phyloP scores from a whole-genome alignment of 2,329 filamentous ascomycete species.

The Mycosphaerella arachidis region DNA sequence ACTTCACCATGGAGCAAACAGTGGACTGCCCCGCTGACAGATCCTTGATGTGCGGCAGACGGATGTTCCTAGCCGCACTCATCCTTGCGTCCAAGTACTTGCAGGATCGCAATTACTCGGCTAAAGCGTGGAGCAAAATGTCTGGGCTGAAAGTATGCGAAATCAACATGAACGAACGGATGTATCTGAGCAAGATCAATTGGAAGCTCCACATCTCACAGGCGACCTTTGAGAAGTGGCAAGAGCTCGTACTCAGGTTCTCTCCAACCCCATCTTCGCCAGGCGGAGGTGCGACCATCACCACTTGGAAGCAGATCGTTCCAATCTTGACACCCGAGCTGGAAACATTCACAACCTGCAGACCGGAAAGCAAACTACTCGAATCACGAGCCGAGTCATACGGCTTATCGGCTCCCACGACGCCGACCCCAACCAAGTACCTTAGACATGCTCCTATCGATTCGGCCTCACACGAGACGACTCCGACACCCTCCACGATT shows the following conservation, averaged over 20 bases:
- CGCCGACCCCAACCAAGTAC: constrained; percentile 22
- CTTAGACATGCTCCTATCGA: constrained; percentile 17
- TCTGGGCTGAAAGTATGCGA: constrained; percentile 89
- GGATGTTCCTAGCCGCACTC: constrained; percentile 93
- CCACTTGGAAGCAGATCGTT: constrained; percentile 47
- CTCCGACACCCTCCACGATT: constrained; percentile 39
- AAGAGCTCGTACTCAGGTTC: constrained; percentile 81
- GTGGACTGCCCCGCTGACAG: constrained; percentile 67
- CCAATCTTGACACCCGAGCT: constrained; percentile 55
- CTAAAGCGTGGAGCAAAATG: constrained; percentile 97
- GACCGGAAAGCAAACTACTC: neutral
- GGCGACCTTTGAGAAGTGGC: constrained; percentile 85
- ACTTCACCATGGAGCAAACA: constrained; percentile 82
- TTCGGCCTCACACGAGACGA: constrained; percentile 39
- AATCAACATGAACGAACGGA: constrained; percentile 95
- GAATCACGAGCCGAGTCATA: neutral
- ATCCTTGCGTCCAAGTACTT: constrained; percentile 97
- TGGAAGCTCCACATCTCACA: constrained; percentile 96
- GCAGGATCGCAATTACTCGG: constrained; percentile 96
- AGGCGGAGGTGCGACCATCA: constrained; percentile 15
- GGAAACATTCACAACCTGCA: constrained; percentile 36
- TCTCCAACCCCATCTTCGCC: constrained; percentile 53
- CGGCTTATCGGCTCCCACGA: constrained; percentile 21
- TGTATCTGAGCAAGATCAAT: constrained; percentile 81
- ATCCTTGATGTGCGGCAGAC: constrained; percentile 87